phyloP scores from a whole-genome alignment of 768 basidiomycete species.

The Suillus spraguei region DNA sequence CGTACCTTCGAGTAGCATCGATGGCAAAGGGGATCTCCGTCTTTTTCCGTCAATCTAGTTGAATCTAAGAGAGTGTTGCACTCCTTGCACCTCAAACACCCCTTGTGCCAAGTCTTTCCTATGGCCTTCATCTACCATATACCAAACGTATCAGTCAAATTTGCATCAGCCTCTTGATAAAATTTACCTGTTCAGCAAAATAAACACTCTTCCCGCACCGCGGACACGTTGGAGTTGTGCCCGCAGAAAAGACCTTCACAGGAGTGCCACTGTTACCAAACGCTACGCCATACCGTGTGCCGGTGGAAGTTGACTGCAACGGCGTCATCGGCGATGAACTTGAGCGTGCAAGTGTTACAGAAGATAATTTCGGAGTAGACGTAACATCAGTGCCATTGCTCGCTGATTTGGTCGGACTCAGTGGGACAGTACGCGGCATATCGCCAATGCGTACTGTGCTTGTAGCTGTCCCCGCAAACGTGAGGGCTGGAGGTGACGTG shows the following conservation, averaged over 20 bases:
- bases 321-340: constrained; percentile 22
- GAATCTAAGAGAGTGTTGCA: constrained; percentile 75
- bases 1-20: constrained; percentile 72
- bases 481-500: constrained; percentile 9
- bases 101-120: constrained; percentile 80
- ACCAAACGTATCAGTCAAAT: constrained; percentile 12
- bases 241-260: constrained; percentile 43
- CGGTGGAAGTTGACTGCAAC: constrained; percentile 52
- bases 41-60: constrained; percentile 71
- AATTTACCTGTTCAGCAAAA: constrained; percentile 77
- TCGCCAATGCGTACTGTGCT: constrained; percentile 48
- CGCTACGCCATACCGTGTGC: constrained; percentile 67
- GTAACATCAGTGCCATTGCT: not conserved
- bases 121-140: constrained; percentile 69
- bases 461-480: constrained; percentile 37
- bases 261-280: constrained; percentile 46
- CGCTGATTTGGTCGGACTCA: constrained; percentile 39
- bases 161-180: not conserved
- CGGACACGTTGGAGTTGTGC: constrained; percentile 63
- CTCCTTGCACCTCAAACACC: constrained; percentile 74
- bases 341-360: constrained; percentile 8
- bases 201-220: constrained; percentile 77
- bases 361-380: constrained; percentile 14
- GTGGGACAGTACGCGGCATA: constrained; percentile 57
- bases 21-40: constrained; percentile 69